These are phyloP conservation scores for Nicotiana rustica DNA, from an alignment of 305 asterid genomes.

Conservation along the genomic window DNA sequence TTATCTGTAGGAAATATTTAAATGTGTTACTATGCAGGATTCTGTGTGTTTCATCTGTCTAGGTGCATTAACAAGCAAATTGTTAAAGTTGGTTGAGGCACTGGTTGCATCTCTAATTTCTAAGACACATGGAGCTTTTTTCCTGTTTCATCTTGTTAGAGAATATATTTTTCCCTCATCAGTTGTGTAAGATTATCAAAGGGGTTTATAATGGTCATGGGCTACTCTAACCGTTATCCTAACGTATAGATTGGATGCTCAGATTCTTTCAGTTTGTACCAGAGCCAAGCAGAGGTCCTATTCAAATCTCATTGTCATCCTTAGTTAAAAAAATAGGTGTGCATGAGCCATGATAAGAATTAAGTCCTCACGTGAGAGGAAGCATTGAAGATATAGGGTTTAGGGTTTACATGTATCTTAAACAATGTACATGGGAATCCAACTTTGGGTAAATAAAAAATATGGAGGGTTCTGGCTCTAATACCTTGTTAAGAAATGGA, in stretches of 20 bases:
- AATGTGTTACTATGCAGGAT: neutral
- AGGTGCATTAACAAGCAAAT: neutral
- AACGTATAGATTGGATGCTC: neutral
- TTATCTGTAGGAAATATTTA: conserved; percentile 21
- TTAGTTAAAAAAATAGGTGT: neutral
- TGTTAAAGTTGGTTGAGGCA: conserved; percentile 21
- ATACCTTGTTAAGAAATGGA: neutral
- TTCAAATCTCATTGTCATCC: neutral
- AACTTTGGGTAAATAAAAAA: too few species aligned
- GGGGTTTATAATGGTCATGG: neutral
- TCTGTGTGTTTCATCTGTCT: conserved; percentile 17
- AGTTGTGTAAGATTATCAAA: neutral
- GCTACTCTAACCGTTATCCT: neutral
- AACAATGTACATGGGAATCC: too few species aligned
- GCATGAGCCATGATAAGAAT: neutral
- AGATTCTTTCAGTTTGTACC: neutral
- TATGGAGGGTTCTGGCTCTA: too few species aligned
- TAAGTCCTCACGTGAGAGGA: neutral
- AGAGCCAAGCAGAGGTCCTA: neutral
- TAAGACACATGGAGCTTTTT: conserved; percentile 7
- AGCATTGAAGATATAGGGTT: neutral
- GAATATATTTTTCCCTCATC: conserved; percentile 19
- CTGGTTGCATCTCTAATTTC: conserved; percentile 19
- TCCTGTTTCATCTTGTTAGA: conserved; percentile 29
- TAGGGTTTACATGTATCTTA: too few species aligned